phyloP scores from a whole-genome alignment of 148 eudicot species.

The Rhododendron henanense region DNA sequence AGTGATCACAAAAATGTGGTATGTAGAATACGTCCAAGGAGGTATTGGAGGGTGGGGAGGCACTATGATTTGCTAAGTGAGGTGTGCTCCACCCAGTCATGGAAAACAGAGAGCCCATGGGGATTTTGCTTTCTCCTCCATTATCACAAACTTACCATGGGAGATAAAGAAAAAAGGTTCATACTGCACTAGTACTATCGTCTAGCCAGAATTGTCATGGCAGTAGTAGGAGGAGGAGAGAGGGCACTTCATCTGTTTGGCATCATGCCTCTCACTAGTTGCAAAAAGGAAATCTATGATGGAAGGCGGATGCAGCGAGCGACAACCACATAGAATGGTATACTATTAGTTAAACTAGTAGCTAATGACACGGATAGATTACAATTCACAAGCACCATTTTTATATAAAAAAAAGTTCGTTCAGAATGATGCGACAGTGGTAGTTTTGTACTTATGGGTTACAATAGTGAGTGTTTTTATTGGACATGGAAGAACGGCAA shows the following conservation, averaged over 20 bases:
- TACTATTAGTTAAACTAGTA: background rate
- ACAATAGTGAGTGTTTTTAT: too few relatives aligned
- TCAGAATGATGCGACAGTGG: too few relatives aligned
- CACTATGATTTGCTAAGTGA: background rate
- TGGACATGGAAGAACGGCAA: too few relatives aligned
- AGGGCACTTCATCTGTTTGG: background rate
- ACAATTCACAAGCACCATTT: background rate
- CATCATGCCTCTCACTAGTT: background rate
- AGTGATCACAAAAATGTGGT: background rate
- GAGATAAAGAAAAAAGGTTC: too few relatives aligned
- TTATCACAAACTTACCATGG: background rate
- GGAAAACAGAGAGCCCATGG: background rate
- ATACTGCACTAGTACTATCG: background rate
- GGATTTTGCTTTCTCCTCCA: slow-evolving; percentile 1
- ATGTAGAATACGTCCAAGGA: too few relatives aligned
- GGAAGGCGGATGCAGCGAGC: slow-evolving; percentile 17
- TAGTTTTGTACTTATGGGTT: too few relatives aligned
- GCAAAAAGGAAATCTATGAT: background rate
- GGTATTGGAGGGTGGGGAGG: too few relatives aligned
- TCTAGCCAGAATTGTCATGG: background rate
- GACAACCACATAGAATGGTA: slow-evolving; percentile 4
- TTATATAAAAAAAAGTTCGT: too few relatives aligned
- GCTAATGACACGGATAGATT: background rate
- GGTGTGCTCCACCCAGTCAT: slow-evolving; percentile 5
- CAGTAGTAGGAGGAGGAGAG: too few relatives aligned